phyloP scores from a whole-genome alignment of 257 asterid genomes.

The Cynanchum wilfordii region DNA sequence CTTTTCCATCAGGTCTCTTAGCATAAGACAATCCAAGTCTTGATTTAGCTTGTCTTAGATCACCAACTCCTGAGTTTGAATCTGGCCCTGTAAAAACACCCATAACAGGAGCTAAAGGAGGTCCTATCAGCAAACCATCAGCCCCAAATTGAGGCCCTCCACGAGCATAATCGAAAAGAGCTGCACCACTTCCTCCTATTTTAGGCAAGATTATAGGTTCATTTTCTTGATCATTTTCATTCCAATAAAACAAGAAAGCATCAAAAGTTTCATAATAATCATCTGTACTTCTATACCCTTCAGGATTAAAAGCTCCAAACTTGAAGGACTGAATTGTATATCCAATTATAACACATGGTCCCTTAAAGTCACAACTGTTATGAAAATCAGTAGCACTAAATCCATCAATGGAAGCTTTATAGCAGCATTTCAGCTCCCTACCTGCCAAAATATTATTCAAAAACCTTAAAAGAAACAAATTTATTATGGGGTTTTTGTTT shows the following conservation, averaged over 20 bases:
- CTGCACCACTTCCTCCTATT: constrained; percentile 95
- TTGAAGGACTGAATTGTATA: constrained; percentile 58
- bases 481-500: neutral
- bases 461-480: neutral
- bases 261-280: constrained; percentile 81
- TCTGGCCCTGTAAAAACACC: constrained; percentile 94
- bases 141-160: constrained; percentile 98
- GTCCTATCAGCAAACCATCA: constrained; percentile 80
- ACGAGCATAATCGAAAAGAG: constrained; percentile 83
- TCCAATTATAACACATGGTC: constrained; percentile 82
- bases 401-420: constrained; percentile 76
- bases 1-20: constrained; percentile 73
- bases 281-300: constrained; percentile 88
- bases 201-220: constrained; percentile 53
- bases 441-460: constrained; percentile 32
- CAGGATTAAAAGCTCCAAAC: constrained; percentile 89
- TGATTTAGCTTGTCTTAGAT: constrained; percentile 74
- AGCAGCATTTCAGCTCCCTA: constrained; percentile 76
- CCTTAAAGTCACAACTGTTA: constrained; percentile 70
- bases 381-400: constrained; percentile 80
- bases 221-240: constrained; percentile 2
- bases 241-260: constrained; percentile 81
- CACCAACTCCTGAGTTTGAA: constrained; percentile 76
- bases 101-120: constrained; percentile 90
- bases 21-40: constrained; percentile 86